Evolutionary conservation across 805 yeast genomes (phyloP), one percentile per base, ranked within the genome.

Genomic region (Metschnikowia vanudenii): DNA sequence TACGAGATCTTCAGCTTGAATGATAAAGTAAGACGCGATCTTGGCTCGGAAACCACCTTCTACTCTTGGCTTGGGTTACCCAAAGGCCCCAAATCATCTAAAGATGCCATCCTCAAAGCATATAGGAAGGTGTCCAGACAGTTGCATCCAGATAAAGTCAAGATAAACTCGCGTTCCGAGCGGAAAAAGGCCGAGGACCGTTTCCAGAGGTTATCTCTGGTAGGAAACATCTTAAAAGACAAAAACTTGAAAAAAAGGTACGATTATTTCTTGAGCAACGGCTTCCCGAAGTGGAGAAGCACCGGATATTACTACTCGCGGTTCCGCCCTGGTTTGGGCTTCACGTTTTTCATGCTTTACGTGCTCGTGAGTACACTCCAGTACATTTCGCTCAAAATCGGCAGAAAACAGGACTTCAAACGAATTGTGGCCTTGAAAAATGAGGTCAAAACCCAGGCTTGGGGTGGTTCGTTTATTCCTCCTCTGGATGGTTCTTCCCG

Each of bases 251-350:
- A 74, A 47, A 79, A 83, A 51, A 75, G 89, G 7, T 94, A 94
- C 64, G 98, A 94, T 64, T 90, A 81, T 64, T 94, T 88, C 66
- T 71, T 87, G 44, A 73, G 79, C 36, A 78, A 80, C 55, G 97
- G 98, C 7, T 92, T 94, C 67, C 98, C 99, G 6, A 74, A 76
- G 51, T 88, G 86, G 78, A 81, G 82, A 47, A 88, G 82, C 13
- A 75, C 81, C 17, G 88, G 80, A 43, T 80, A 85, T 71, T 73
- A 73, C 52, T 80, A 85, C 62, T 62, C 79, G 59, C 76, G 83
- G 64, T 89, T 74, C 75, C 78, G 84, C 58, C 97, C 90, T 18
- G 84, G 85, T 33, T 61, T 78, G 28, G 54, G 75, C 10, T 61
- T 81, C 40, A 79, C 86, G 0, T 33, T 82, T 1, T 54, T 69